Evolutionary conservation across 2,329 filamentous ascomycete species (phyloP).

Genomic region (Basipetospora chlamydospora): DNA sequence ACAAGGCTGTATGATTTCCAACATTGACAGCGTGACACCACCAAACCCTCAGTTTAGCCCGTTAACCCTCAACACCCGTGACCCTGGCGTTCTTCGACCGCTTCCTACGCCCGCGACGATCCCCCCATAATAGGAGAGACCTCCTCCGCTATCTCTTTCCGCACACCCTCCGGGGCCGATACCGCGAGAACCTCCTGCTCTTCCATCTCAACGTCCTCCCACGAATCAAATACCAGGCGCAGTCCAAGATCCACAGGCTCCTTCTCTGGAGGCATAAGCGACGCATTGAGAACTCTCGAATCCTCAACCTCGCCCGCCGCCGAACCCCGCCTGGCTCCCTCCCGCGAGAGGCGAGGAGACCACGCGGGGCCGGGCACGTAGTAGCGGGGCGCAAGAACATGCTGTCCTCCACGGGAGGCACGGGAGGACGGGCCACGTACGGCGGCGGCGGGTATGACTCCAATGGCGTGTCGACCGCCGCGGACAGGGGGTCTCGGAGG

Average conservation of each 20-base stretch:
- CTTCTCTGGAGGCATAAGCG: constrained; percentile 50
- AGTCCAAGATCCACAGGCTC: constrained; percentile 64
- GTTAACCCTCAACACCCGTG: neutral
- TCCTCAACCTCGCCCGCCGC: constrained; percentile 26
- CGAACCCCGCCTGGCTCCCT: constrained; percentile 17
- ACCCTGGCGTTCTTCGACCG: constrained; percentile 31
- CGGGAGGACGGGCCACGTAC: neutral
- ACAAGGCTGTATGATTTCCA: too few species aligned
- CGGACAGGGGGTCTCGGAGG: constrained; percentile 57
- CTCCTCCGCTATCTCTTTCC: constrained; percentile 57
- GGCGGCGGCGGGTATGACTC: constrained; percentile 7
- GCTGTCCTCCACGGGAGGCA: neutral
- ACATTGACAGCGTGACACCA: too few species aligned
- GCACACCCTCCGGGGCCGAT: constrained; percentile 42
- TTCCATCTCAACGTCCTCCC: constrained; percentile 67
- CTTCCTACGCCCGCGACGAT: constrained; percentile 17
- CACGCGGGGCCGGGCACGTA: constrained; percentile 10
- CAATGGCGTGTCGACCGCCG: constrained; percentile 9
- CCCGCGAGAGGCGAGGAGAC: constrained; percentile 14
- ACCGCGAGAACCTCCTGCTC: constrained; percentile 49
- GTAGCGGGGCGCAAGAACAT: constrained; percentile 3
- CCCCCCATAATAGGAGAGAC: constrained; percentile 27
- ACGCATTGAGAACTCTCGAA: constrained; percentile 28
- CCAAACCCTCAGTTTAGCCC: too few species aligned
- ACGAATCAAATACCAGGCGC: constrained; percentile 51